Percentiles rank a stretch among this genome's conserved stretches.
Evolutionary conservation across 495 filamentous ascomycete species (phyloP).

Genomic region (Penicillium flavigenum): DNA sequence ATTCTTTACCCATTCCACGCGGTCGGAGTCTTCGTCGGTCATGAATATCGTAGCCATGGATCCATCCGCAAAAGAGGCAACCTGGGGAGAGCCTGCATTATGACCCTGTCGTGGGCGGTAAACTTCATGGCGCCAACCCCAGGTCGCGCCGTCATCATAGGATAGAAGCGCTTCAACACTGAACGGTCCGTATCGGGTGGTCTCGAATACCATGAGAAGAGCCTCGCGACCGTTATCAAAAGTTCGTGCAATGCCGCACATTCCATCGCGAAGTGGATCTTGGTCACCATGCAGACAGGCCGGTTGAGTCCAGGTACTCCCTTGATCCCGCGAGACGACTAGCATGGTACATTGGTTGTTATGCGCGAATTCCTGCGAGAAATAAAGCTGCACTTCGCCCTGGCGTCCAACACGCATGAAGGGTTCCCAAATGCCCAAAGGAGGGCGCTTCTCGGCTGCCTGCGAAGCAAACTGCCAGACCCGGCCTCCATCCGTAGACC

Average conservation of each 20-base stretch:
- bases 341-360: conserved; percentile 62
- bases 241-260: conserved; percentile 55
- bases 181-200: conserved; percentile 49
- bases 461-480: conserved; percentile 57
- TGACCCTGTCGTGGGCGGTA: conserved; percentile 45
- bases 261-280: conserved; percentile 55
- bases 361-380: conserved; percentile 53
- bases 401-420: conserved; percentile 53
- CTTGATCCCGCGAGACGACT: conserved; percentile 55
- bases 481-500: conserved; percentile 52
- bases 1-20: conserved; percentile 41
- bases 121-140: conserved; percentile 51
- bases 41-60: conserved; percentile 59
- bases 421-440: conserved; percentile 60
- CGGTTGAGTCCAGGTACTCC: conserved; percentile 48
- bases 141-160: conserved; percentile 56
- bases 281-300: conserved; percentile 48
- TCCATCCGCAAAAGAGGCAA: conserved; percentile 55
- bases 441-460: conserved; percentile 42
- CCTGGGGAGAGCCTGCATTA: conserved; percentile 60
- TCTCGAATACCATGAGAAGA: conserved; percentile 61
- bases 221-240: conserved; percentile 43
- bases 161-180: conserved; percentile 56
- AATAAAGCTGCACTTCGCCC: conserved; percentile 57
- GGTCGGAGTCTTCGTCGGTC: conserved; percentile 55